phyloP scores from a whole-genome alignment of 1,284 basidiomycete species.

The Moniliophthora roreri region DNA sequence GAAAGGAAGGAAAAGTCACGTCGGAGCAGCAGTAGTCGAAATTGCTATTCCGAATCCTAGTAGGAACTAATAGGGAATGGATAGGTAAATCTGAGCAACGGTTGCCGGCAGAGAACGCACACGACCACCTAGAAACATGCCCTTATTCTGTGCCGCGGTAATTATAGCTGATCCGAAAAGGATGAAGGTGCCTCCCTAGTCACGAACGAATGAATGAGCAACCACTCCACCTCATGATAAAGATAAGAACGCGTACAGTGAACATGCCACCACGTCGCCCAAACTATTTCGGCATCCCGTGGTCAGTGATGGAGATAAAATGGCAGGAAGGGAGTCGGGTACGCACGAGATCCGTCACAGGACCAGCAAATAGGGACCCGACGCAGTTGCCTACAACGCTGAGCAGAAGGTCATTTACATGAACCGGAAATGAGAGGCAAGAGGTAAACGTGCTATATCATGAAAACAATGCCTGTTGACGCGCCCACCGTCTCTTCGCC shows the following conservation, averaged over 20 bases:
- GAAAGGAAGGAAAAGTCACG: background rate
- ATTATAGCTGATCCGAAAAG: conserved; percentile 24
- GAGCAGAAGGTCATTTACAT: background rate
- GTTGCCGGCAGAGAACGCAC: conserved; percentile 13
- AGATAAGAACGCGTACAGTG: conserved; percentile 12
- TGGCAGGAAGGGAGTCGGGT: background rate
- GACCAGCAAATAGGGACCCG: conserved; percentile 27
- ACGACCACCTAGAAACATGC: conserved; percentile 26
- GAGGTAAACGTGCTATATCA: background rate
- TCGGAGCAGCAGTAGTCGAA: conserved; percentile 29
- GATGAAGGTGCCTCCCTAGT: conserved; percentile 26
- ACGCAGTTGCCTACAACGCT: conserved; percentile 27
- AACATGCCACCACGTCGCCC: conserved; percentile 28
- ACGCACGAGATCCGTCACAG: conserved; percentile 23
- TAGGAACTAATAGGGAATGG: conserved; percentile 19
- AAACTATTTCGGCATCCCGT: conserved; percentile 10
- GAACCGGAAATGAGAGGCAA: conserved; percentile 5
- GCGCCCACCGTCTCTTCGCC: background rate
- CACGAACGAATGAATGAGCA: background rate
- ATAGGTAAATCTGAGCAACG: background rate
- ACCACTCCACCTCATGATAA: too few relatives aligned
- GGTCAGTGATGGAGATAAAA: background rate
- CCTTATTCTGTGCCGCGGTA: conserved; percentile 20
- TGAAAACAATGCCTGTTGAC: conserved; percentile 11
- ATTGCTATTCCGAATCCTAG: conserved; percentile 31